A percentile compares a stretch with the other conserved stretches of the same genome.
These are phyloP conservation scores for Lunularia cruciata DNA, from an alignment of 225 moss, liverwort and hornwort species.

Conservation along the genomic window DNA sequence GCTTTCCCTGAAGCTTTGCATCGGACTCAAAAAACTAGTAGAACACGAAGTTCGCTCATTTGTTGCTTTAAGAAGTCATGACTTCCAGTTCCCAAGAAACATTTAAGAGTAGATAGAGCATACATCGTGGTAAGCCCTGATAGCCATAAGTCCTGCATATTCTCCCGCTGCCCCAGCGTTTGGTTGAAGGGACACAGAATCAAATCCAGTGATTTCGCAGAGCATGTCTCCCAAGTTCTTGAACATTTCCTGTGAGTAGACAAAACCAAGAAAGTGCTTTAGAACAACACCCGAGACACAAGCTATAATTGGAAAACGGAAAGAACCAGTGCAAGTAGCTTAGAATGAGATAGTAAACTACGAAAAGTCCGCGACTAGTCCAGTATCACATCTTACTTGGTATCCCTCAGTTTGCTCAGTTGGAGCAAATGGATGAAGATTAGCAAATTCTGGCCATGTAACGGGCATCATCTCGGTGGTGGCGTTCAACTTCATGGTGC, in stretches of 20 bases:
- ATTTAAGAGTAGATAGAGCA: slow-evolving; percentile 8
- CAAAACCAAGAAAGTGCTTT: no score
- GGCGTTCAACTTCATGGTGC: slow-evolving; percentile 97
- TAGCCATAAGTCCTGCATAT: slow-evolving; percentile 95
- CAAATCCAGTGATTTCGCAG: slow-evolving; percentile 95
- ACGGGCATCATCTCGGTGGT: slow-evolving; percentile 96
- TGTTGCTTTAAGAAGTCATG: no score
- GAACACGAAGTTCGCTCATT: no score
- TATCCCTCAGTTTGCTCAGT: slow-evolving; percentile 76
- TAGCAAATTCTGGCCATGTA: slow-evolving; percentile 89
- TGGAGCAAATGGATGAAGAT: slow-evolving; percentile 91
- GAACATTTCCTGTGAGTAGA: slow-evolving; percentile 74
- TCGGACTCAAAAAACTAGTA: no score
- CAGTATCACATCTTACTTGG: slow-evolving; percentile 42
- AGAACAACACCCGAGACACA: background rate
- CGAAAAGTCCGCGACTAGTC: background rate
- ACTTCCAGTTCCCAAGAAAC: no score
- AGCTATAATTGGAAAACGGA: no score
- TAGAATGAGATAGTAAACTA: background rate
- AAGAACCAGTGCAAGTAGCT: background rate
- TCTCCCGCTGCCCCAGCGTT: slow-evolving; percentile 97
- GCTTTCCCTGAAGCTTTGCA: background rate
- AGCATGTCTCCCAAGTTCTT: slow-evolving; percentile 72
- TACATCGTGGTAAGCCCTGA: slow-evolving; percentile 88
- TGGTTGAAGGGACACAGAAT: slow-evolving; percentile 93